Evolutionary conservation across 805 yeast species (phyloP).

Genomic region (Candida patagonica): DNA sequence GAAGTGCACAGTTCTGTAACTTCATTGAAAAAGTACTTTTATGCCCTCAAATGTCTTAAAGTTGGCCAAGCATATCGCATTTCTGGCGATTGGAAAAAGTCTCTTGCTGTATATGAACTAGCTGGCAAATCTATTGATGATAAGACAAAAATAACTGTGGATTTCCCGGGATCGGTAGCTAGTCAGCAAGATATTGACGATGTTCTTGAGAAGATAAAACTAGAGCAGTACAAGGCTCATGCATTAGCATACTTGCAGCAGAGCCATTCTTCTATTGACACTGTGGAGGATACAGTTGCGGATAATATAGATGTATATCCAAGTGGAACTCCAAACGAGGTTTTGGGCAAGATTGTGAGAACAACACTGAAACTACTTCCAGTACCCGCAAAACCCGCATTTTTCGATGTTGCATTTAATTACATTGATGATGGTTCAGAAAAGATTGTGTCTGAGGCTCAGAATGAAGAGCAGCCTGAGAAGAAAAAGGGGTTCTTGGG

Average conservation of each 20-base stretch:
- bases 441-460: neutral
- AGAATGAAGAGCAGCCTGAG: constrained; percentile 17
- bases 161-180: constrained; percentile 7
- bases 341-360: constrained; percentile 24
- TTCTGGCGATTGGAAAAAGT: constrained; percentile 21
- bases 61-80: constrained; percentile 34
- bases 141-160: constrained; percentile 2
- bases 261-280: constrained; percentile 3
- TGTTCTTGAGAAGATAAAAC: constrained; percentile 3
- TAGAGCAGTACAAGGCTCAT: constrained; percentile 17
- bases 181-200: constrained; percentile 9
- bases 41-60: constrained; percentile 33
- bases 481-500: constrained; percentile 68
- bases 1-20: constrained; percentile 48
- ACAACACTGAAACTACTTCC: constrained; percentile 38
- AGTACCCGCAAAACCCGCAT: constrained; percentile 74
- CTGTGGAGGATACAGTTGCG: constrained; percentile 22
- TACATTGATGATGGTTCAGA: constrained; percentile 44
- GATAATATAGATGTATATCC: constrained; percentile 40
- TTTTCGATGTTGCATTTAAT: constrained; percentile 85
- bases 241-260: constrained; percentile 19
- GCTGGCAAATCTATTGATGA: constrained; percentile 13
- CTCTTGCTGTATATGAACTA: constrained; percentile 24
- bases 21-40: constrained; percentile 39
- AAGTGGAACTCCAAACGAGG: constrained; percentile 19